Base-by-base conservation (phyloP, 2,329 filamentous ascomycete genomes). In the Pyrenochaeta sp. region DNA sequence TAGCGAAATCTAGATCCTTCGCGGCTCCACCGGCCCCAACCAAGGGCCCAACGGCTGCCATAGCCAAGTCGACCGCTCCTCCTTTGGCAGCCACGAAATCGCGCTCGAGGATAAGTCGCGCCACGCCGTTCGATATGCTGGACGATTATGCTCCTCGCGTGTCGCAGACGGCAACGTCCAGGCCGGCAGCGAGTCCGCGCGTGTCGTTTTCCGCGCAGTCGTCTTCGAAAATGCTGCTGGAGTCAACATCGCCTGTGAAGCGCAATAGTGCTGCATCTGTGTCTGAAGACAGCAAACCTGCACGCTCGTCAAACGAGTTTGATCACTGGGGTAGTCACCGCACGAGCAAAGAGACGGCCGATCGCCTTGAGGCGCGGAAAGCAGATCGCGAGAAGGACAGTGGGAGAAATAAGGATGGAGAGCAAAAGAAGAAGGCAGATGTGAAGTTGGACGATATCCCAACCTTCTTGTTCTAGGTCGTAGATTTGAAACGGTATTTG, bases 391-490 rank as follows among this genome's bases (percentile, higher is more conserved):
- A 57, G 44, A 57, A 51, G 19, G 58, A 59, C n/a, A n/a, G n/a
- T n/a, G n/a, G 2, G 58, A 61, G 4, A 54, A 58, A 62, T 4
- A 55, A 63, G 11, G 52, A 57, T 9, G 52, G 60, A 19, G 59
- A 63, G 28, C 42, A 51, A 42, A 63, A 60, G 40, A 53, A 41
- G 30, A 64, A 60, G 30, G 44, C 43, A n/a, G n/a, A n/a, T 18
- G 58, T 60, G 15, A 53, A 52, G 24, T 31, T 65, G n/a, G 68
- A 72, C 34, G 69, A 73, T 41, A 74, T 78, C 42, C 75, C 75
- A 8, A 77, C 73, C 1, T 78, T 78, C 41, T 46, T 76, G 18
- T 65, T 75, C 41, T 77, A 35, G 60, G 3, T 15, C 4, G 15
- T 11, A 7, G 9, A 7, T 22, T 35, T 19, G 14, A 15, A 4